Base-by-base conservation (phyloP, 179 eudicot genomes). In the Sideroxylon spinosum region DNA sequence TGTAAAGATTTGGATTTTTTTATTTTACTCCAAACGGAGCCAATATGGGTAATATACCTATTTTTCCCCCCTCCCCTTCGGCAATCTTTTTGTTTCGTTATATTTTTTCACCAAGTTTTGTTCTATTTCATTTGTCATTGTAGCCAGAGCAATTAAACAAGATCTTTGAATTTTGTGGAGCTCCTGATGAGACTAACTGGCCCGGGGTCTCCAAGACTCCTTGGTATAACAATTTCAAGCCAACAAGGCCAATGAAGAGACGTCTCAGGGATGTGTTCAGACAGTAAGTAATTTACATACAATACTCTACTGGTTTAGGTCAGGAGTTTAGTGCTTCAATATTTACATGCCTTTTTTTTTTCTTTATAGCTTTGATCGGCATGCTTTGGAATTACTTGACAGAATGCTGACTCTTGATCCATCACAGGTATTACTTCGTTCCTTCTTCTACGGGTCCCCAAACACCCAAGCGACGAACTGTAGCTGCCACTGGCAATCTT, bases 321-420 rank as follows among this genome's bases (percentile, higher is more conserved):
- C 61, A 71, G 2, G 37, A 49, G 63, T 65, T 76, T 14, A 32
- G 13, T 26, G 63, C 56, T 68, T 70, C 46, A 29, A 23, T 74
- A 16, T 76, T 78, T 19, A 56, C 65, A n/a, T 73, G 20, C 23
- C 44, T 57, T 44, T 48, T 37, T 62, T 70, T 76, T 69, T 63
- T 69, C 78, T 50, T 71, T 78, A 22, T 73, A 95, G 99, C 80
- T 93, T 95, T 86, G 99, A 95, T 77, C 90, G 95, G 28, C 91
- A 92, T 85, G 98, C 99, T 76, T 75, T 95, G 83, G 99, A 93
- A 14, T 84, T 95, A 80, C 86, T 95, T 76, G 98, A 95, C 71
- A 91, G 80, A 77, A 92, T 95, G 99, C 87, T 95, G 82, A 84
- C 89, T 57, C 97, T 95, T 64, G 98, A 95, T 88, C 99, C 99